Evolutionary conservation across 495 filamentous ascomycete genomes (phyloP), one percentile per base, ranked within the genome.

Genomic region (Acidiella bohemica): DNA sequence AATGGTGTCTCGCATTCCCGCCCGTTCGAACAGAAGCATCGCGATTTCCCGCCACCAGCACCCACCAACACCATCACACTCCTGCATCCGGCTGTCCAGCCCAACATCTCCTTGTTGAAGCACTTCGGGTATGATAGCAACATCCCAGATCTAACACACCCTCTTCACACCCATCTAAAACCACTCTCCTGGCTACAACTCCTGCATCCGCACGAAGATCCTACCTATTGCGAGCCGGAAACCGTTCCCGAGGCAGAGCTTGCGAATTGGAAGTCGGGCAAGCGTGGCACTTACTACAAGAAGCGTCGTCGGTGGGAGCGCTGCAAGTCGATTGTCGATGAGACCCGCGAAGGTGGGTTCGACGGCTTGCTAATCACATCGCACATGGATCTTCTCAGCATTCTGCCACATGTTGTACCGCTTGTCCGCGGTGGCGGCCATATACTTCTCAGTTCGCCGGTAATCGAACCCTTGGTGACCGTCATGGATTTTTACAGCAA

Each of bases 111-210:
- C 1, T 65, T 92, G 19, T 71, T 97, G 40, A 81, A 80, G 55
- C 85, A 93, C 65, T 96, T 92, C 59, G 67, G 67, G 48, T 96
- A 78, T 59, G 83, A 92, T 52, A 59, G 65, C 32, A 74, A 73
- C 41, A 69, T 68, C 32, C 80, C 84, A 2, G 63, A 70, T 31
- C 67, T 75, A 37, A 57, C 66, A 0, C 92, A 97, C 51, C 90
- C 90, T 0, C 72, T 97, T 4, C 67, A 75, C 60, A 75, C 70
- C 13, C 80, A 88, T 56, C 75, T 97, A 18, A 80, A 84, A 55
- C 73, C 76, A 0, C 63, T 94, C 27, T 84, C 81, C 29, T 96
- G 86, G 85, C 70, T 97, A 1, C 86, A 94, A 61, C 70, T 97
- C 13, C 59, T 93, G 14, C 67, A 79, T 28, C 90, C 90, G 0